These are phyloP conservation scores for Juncus effusus DNA, from an alignment of 176 grass and related monocot genomes.

Conservation along the genomic window DNA sequence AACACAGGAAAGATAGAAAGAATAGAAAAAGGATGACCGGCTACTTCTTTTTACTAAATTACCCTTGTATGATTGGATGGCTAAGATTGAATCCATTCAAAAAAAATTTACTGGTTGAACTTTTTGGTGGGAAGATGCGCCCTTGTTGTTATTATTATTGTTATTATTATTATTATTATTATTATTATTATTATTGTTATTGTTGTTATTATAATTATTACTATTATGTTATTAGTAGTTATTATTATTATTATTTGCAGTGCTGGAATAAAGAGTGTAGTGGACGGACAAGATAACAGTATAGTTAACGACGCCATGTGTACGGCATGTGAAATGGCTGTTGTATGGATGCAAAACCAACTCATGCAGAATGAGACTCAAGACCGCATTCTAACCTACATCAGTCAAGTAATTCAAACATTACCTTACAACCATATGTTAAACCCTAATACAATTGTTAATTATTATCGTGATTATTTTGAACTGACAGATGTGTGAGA, in stretches of 20 bases:
- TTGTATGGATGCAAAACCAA: conserved; percentile 79
- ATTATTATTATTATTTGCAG: conserved; percentile 24
- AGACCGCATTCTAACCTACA: conserved; percentile 44
- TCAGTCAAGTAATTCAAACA: conserved; percentile 40
- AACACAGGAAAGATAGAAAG: not conserved
- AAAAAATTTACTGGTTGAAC: not conserved
- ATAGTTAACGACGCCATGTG: conserved; percentile 57
- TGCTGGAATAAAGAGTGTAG: conserved; percentile 55
- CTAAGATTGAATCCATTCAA: not conserved
- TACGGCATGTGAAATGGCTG: conserved; percentile 58
- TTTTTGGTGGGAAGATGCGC: too few species aligned
- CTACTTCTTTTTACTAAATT: not conserved
- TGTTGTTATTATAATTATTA: not conserved
- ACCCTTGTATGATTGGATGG: not conserved
- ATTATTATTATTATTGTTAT: not conserved
- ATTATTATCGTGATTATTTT: not conserved
- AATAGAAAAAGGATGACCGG: not conserved
- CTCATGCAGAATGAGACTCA: conserved; percentile 59
- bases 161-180: conserved; percentile 2
- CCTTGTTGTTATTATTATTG: not conserved
- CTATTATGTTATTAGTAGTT: too few species aligned
- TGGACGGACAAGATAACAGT: conserved; percentile 37
- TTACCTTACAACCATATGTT: too few species aligned
- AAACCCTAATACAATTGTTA: too few species aligned
- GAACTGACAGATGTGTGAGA: conserved; percentile 68